Percentiles rank a stretch among this genome's conserved stretches.
Conservation (phyloP, 2,329 filamentous ascomycete species). For the Fusarium sacchari region DNA sequence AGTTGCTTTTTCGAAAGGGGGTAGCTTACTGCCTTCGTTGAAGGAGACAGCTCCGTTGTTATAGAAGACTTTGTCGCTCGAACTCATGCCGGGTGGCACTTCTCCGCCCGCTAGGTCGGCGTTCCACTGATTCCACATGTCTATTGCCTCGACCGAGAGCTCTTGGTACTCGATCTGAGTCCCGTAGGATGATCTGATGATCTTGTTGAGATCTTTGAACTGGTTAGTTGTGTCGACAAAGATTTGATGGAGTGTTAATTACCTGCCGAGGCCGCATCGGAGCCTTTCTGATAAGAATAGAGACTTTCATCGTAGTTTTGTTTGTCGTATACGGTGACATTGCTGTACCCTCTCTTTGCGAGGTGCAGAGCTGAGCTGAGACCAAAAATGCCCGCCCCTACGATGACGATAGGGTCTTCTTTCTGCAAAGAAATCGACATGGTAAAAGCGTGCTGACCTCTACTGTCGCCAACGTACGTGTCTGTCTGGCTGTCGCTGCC, state of each 20-base stretch:
- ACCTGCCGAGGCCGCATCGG: constrained; percentile 55
- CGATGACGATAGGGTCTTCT: constrained; percentile 17
- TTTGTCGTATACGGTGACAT: constrained; percentile 60
- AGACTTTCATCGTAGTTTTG: constrained; percentile 53
- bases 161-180: constrained; percentile 57
- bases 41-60: constrained; percentile 51
- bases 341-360: constrained; percentile 53
- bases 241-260: background rate
- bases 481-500: background rate
- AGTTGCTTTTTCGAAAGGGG: constrained; percentile 50
- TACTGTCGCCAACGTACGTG: background rate
- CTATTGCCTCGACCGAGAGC: constrained; percentile 55
- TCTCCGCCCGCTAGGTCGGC: constrained; percentile 46
- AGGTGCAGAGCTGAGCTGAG: constrained; percentile 49
- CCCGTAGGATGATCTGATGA: constrained; percentile 53
- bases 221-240: background rate
- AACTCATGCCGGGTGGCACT: constrained; percentile 51
- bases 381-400: constrained; percentile 27
- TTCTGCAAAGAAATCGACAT: background rate
- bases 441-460: background rate
- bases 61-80: constrained; percentile 50
- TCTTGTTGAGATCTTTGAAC: constrained; percentile 51
- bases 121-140: constrained; percentile 58
- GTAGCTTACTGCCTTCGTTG: constrained; percentile 37
- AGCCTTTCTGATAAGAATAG: constrained; percentile 55